These are phyloP conservation scores for Ophiocordyceps australis DNA, from an alignment of 2,329 filamentous ascomycete genomes.

Conservation along the genomic window DNA sequence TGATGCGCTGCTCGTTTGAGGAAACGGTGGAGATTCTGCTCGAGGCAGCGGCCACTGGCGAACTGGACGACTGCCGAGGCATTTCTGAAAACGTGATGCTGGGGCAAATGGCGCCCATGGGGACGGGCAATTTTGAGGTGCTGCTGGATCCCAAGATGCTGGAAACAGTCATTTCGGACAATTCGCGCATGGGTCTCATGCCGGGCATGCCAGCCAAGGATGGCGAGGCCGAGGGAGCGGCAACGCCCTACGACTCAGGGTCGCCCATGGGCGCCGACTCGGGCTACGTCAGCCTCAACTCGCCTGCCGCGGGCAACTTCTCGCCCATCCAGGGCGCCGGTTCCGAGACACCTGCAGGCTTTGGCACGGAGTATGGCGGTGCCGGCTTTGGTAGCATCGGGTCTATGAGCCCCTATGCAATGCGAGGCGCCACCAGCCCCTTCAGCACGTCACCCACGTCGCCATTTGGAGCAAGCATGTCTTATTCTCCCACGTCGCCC, in stretches of 20 bases:
- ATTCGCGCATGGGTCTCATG: constrained; percentile 69
- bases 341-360: constrained; percentile 52
- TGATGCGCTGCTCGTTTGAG: constrained; percentile 99
- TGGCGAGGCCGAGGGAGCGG: constrained; percentile 59
- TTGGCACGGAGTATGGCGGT: constrained; percentile 40
- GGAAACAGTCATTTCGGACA: constrained; percentile 85
- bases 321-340: constrained; percentile 62
- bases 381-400: constrained; percentile 29
- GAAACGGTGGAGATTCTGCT: constrained; percentile 97
- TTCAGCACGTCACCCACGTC: constrained; percentile 55
- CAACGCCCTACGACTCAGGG: constrained; percentile 84
- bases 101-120: constrained; percentile 90
- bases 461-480: constrained; percentile 36
- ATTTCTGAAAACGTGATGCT: constrained; percentile 99
- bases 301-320: constrained; percentile 47
- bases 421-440: constrained; percentile 48
- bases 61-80: constrained; percentile 93
- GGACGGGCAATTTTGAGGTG: constrained; percentile 90
- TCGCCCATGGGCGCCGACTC: constrained; percentile 63
- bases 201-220: constrained; percentile 63
- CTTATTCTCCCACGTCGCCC: constrained; percentile 63
- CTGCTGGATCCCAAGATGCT: constrained; percentile 90
- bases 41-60: constrained; percentile 84
- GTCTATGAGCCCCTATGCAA: constrained; percentile 45
- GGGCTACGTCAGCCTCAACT: constrained; percentile 44